Percentiles rank a stretch among this genome's conserved stretches.
phyloP scores from a whole-genome alignment of 176 grass and related monocot species.

The Saccharum spontaneum region DNA sequence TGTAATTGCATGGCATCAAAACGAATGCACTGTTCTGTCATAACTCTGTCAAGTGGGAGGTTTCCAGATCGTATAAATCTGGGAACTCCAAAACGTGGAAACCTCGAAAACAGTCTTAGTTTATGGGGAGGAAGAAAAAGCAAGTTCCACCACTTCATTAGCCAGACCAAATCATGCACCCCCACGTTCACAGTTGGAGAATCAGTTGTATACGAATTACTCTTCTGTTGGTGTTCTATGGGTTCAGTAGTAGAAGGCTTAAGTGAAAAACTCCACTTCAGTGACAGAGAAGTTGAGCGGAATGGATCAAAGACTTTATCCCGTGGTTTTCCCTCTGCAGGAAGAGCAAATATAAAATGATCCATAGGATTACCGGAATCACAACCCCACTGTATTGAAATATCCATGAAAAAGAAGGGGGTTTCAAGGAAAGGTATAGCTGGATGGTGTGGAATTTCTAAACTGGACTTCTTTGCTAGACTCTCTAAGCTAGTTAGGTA shows the following conservation, averaged over 20 bases:
- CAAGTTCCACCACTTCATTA: constrained; percentile 79
- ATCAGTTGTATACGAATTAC: constrained; percentile 34
- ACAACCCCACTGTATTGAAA: constrained; percentile 91
- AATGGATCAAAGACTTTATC: constrained; percentile 86
- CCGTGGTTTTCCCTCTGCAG: constrained; percentile 74
- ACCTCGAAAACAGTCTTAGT: constrained; percentile 91
- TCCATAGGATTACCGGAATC: constrained; percentile 87
- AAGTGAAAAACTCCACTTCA: constrained; percentile 94
- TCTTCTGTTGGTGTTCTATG: constrained; percentile 41
- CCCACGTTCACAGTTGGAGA: constrained; percentile 71
- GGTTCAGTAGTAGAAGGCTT: constrained; percentile 49
- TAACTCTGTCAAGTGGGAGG: constrained; percentile 91
- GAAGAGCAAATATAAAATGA: constrained; percentile 91
- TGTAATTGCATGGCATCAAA: constrained; percentile 58
- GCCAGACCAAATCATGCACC: constrained; percentile 84
- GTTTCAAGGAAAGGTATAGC: constrained; percentile 72
- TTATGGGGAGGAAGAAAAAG: constrained; percentile 94
- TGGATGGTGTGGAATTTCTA: constrained; percentile 65
- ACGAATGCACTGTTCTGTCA: constrained; percentile 96
- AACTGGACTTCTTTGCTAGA: constrained; percentile 67
- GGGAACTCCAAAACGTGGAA: constrained; percentile 94
- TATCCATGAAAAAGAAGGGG: constrained; percentile 76
- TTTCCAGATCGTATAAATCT: constrained; percentile 90
- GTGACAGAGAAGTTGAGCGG: constrained; percentile 88
- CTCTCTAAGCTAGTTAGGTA: constrained; percentile 71